Conservation (phyloP, 2,329 filamentous ascomycete genomes). For the Aspergillus thermomutatus region DNA sequence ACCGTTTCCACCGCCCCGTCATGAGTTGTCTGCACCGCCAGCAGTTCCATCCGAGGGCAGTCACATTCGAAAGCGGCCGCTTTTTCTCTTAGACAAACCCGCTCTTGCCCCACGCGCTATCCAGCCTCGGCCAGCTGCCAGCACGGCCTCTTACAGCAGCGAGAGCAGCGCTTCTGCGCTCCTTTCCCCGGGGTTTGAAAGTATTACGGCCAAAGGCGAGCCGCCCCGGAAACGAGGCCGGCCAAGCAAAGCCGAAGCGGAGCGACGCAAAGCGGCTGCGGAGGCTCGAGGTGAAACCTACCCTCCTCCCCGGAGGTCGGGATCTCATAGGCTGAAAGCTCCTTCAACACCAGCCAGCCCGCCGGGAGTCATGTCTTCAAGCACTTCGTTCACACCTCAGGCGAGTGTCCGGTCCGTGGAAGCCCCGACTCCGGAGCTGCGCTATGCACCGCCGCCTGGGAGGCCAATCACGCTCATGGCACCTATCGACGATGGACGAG, state of each 20-base stretch:
- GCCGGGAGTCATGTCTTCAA: slow-evolving; percentile 19
- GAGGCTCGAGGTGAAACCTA: slow-evolving; percentile 39
- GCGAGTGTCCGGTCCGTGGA: slow-evolving; percentile 13
- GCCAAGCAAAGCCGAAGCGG: slow-evolving; percentile 41
- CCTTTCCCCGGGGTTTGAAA: slow-evolving; percentile 33
- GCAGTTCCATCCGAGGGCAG: slow-evolving; percentile 23
- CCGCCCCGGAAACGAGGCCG: slow-evolving; percentile 42
- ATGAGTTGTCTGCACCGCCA: slow-evolving; percentile 18
- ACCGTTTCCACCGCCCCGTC: slow-evolving; percentile 18
- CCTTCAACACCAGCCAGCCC: slow-evolving; percentile 31
- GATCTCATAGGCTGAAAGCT: slow-evolving; percentile 24
- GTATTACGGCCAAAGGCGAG: slow-evolving; percentile 23
- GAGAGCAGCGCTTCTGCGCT: slow-evolving; percentile 33
- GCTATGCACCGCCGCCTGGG: slow-evolving; percentile 17
- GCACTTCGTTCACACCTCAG: slow-evolving; percentile 18
- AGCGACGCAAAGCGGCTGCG: slow-evolving; percentile 36
- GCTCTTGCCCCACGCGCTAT: slow-evolving; percentile 33
- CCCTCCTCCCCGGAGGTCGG: slow-evolving; percentile 30
- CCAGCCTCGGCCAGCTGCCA: slow-evolving; percentile 37
- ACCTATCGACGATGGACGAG: slow-evolving; percentile 13
- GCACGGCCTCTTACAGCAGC: slow-evolving; percentile 30
- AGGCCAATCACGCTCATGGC: slow-evolving; percentile 16
- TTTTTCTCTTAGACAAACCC: slow-evolving; percentile 30
- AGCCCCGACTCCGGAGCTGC: slow-evolving; percentile 16
- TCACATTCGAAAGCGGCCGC: slow-evolving; percentile 29